These are phyloP conservation scores for Ceratonia siliqua DNA, from an alignment of 306 rosid species.

Conservation along the genomic window DNA sequence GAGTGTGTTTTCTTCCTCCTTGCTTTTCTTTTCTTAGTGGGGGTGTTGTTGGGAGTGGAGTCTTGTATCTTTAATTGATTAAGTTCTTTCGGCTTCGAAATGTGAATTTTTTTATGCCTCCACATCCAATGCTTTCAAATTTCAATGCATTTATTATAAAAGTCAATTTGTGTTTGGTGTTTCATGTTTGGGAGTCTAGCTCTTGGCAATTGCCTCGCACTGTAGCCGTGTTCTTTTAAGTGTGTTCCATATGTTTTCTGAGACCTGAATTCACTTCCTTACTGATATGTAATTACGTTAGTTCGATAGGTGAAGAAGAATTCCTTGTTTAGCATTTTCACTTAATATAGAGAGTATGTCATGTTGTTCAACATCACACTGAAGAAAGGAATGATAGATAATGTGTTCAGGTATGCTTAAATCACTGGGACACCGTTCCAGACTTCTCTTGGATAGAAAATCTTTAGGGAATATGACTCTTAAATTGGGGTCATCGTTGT, in stretches of 20 bases:
- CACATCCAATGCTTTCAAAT: background rate
- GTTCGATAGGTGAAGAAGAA: background rate
- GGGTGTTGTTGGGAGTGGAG: background rate
- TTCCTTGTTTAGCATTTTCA: background rate
- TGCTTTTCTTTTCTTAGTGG: background rate
- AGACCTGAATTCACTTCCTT: background rate
- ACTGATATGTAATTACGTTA: background rate
- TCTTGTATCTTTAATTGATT: background rate
- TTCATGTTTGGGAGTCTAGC: background rate
- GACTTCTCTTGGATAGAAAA: background rate
- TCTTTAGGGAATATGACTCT: background rate
- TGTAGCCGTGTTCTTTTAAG: background rate
- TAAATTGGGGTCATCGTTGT: background rate
- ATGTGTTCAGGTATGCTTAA: background rate
- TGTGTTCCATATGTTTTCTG: background rate
- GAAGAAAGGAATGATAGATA: background rate
- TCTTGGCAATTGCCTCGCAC: background rate
- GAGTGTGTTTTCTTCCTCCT: conserved; percentile 34
- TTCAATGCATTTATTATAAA: background rate
- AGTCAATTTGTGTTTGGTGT: background rate
- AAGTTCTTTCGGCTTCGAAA: background rate
- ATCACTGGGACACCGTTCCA: background rate
- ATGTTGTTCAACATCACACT: background rate
- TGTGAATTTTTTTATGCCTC: background rate
- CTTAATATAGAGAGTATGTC: background rate